Conservation (phyloP, 2,329 filamentous ascomycete genomes). For the Colletotrichum salicis region DNA sequence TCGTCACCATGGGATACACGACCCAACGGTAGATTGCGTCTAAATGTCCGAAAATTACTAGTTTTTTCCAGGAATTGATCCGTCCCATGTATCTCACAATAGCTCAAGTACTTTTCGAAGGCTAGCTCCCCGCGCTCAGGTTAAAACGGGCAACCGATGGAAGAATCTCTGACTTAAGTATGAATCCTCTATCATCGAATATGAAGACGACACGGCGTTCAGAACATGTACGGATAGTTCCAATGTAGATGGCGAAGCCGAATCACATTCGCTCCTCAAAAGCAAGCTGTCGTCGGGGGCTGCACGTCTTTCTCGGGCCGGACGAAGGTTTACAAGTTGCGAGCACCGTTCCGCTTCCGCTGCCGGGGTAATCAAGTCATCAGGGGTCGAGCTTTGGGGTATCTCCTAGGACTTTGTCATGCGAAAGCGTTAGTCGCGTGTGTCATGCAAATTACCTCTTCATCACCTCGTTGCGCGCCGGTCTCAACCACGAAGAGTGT, state of each 20-base stretch:
- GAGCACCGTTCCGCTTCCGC: background rate
- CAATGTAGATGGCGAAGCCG: background rate
- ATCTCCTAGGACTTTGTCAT: background rate
- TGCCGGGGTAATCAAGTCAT: slow-evolving; percentile 10
- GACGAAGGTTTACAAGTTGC: background rate
- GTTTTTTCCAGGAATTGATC: too few relatives aligned
- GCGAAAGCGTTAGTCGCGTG: background rate
- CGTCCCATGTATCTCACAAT: too few relatives aligned
- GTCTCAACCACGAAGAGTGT: too few relatives aligned
- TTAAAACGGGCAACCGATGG: background rate
- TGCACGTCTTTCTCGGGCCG: background rate
- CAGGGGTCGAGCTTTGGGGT: background rate
- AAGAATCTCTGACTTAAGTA: background rate
- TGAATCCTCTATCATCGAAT: background rate
- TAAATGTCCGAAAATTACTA: too few relatives aligned
- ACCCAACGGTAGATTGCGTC: too few relatives aligned
- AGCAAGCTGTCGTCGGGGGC: background rate
- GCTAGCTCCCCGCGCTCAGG: too few relatives aligned
- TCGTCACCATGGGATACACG: too few relatives aligned
- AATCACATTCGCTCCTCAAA: too few relatives aligned
- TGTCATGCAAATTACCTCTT: slow-evolving; percentile 5
- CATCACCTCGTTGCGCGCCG: background rate
- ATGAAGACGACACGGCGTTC: too few relatives aligned
- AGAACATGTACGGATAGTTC: too few relatives aligned
- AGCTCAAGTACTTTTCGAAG: too few relatives aligned